Percentiles rank a stretch among this genome's conserved stretches.
Conservation (phyloP, 768 basidiomycete species). For the Exsudoporus frostii region DNA sequence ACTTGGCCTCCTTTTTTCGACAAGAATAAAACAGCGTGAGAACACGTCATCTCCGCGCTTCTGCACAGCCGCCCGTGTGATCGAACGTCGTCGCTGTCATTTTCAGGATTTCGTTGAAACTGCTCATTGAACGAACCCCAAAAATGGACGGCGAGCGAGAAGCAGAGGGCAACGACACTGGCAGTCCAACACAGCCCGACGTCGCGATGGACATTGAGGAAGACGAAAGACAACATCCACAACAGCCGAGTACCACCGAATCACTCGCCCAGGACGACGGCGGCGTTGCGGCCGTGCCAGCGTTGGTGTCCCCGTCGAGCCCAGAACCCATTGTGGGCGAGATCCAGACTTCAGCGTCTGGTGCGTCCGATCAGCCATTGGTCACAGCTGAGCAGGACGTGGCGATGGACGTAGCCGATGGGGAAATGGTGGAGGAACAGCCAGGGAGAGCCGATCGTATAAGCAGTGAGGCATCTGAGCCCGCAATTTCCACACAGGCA, state of each 20-base stretch:
- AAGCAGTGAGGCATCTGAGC: not conserved
- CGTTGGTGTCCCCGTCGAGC: conserved; percentile 1
- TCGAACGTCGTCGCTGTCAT: conserved; percentile 26
- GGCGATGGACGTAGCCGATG: conserved; percentile 23
- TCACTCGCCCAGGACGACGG: not conserved
- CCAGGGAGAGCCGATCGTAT: conserved; percentile 8
- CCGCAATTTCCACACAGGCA: not conserved
- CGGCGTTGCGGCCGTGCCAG: not conserved
- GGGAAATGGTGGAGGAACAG: conserved; percentile 13
- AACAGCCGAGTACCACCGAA: not conserved
- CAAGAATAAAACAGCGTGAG: conserved; percentile 5
- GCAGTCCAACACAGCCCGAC: not conserved
- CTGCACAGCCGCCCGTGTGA: conserved; percentile 27
- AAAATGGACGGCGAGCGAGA: conserved; percentile 25
- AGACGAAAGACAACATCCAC: conserved; percentile 6
- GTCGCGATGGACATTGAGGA: conserved; percentile 26
- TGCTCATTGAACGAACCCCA: conserved; percentile 6
- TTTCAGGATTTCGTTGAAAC: conserved; percentile 21
- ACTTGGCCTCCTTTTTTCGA: no score
- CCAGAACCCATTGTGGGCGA: conserved; percentile 10
- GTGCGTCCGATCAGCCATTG: conserved; percentile 24
- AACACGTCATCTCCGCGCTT: not conserved
- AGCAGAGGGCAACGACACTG: not conserved
- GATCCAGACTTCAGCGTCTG: not conserved
- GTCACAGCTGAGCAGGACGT: conserved; percentile 21